Evolutionary conservation across 2,329 filamentous ascomycete species (phyloP).

Genomic region (Colletotrichum sp.): DNA sequence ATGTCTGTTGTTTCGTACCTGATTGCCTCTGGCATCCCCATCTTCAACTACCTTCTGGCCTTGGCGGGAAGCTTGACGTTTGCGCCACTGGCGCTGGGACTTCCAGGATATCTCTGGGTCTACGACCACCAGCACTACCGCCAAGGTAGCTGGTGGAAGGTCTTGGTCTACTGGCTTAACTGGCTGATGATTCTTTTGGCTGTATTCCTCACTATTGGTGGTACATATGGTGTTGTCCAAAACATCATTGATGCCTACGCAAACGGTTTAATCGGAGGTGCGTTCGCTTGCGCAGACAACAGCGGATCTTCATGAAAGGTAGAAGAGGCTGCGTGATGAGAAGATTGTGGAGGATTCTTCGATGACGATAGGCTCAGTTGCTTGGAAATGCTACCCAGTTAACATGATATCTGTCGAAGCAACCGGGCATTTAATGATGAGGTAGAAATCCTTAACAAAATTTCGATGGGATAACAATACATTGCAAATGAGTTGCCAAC

Average conservation of each 20-base stretch:
- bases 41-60: slow-evolving; percentile 38
- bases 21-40: slow-evolving; percentile 36
- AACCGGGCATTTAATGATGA: not conserved
- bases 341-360: not conserved
- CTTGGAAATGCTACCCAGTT: not conserved
- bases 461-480: not conserved
- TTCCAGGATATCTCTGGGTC: slow-evolving; percentile 41
- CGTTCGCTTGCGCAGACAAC: slow-evolving; percentile 56
- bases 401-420: not conserved
- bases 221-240: slow-evolving; percentile 51
- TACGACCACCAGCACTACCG: slow-evolving; percentile 38
- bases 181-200: slow-evolving; percentile 39
- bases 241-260: slow-evolving; percentile 58
- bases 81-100: slow-evolving; percentile 36
- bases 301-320: slow-evolving; percentile 31
- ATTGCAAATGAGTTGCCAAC: not conserved
- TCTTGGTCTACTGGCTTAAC: slow-evolving; percentile 35
- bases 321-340: too few species aligned
- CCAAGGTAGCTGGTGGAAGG: slow-evolving; percentile 29
- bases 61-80: slow-evolving; percentile 38
- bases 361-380: not conserved
- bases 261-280: slow-evolving; percentile 46
- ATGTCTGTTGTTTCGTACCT: slow-evolving; percentile 34
- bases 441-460: not conserved
- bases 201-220: slow-evolving; percentile 42